Percentiles rank a stretch among this genome's conserved stretches.
Evolutionary conservation across 2,329 filamentous ascomycete species (phyloP).

Genomic region (Clarireedia homoeocarpa): DNA sequence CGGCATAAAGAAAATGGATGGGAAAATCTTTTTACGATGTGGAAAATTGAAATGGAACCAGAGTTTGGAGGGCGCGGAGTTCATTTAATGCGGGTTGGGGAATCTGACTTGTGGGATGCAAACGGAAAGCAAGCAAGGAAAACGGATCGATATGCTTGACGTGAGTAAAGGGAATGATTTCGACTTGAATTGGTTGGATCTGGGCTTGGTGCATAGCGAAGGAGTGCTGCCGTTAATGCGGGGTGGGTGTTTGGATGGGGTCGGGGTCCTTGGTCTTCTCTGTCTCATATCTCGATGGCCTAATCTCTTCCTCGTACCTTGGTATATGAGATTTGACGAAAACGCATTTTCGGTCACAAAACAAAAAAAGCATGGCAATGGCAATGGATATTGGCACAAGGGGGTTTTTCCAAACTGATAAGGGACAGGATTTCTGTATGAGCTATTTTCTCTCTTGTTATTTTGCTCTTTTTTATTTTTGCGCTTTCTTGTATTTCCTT

Average conservation of each 20-base stretch:
- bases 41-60: slow-evolving; percentile 19
- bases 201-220: slow-evolving; percentile 25
- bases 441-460: background rate
- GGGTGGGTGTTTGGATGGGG: slow-evolving; percentile 15
- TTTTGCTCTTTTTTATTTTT: background rate
- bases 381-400: slow-evolving; percentile 7
- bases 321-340: slow-evolving; percentile 4
- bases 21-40: slow-evolving; percentile 22
- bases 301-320: background rate
- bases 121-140: slow-evolving; percentile 14
- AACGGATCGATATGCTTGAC: slow-evolving; percentile 13
- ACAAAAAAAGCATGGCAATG: slow-evolving; percentile 14
- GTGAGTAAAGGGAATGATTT: slow-evolving; percentile 10
- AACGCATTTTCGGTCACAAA: slow-evolving; percentile 5
- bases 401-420: background rate
- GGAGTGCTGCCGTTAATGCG: slow-evolving; percentile 15
- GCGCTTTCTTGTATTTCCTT: slow-evolving; percentile 2
- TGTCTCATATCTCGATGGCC: slow-evolving; percentile 5
- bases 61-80: slow-evolving; percentile 25
- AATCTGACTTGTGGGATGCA: slow-evolving; percentile 17
- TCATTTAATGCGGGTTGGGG: slow-evolving; percentile 30
- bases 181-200: slow-evolving; percentile 8
- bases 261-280: slow-evolving; percentile 11
- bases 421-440: slow-evolving; percentile 7
- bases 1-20: slow-evolving; percentile 27